Percentiles rank a stretch among this genome's conserved stretches.
Evolutionary conservation across 2,329 filamentous ascomycete species (phyloP).

Genomic region (Aspergillus brunneoviolaceus): DNA sequence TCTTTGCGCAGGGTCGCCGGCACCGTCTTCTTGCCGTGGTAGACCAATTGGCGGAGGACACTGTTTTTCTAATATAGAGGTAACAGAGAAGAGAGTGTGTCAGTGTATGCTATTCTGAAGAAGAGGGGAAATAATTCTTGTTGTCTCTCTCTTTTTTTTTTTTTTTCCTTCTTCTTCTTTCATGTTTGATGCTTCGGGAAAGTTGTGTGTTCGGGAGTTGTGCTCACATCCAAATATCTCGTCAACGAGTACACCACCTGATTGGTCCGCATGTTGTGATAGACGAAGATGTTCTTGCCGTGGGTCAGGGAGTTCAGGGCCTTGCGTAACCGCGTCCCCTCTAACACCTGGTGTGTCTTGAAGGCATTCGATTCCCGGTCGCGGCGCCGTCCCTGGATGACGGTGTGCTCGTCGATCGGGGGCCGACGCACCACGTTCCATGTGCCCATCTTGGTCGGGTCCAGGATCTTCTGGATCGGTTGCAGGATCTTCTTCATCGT

Average conservation of each 20-base stretch:
- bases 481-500: conserved; percentile 12
- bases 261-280: conserved; percentile 61
- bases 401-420: conserved; percentile 32
- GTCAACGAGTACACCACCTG: conserved; percentile 65
- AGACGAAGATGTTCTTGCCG: conserved; percentile 63
- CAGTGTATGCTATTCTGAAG: neutral
- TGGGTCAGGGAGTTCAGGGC: conserved; percentile 50
- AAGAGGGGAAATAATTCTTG: neutral
- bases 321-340: conserved; percentile 43
- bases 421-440: conserved; percentile 39
- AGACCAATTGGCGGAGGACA: conserved; percentile 58
- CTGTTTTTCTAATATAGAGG: conserved; percentile 46
- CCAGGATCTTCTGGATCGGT: conserved; percentile 38
- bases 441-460: conserved; percentile 41
- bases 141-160: too few relatives aligned
- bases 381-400: conserved; percentile 45
- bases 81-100: conserved; percentile 7
- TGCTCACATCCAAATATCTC: conserved; percentile 54
- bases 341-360: conserved; percentile 37
- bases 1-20: conserved; percentile 60
- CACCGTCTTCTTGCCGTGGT: conserved; percentile 63
- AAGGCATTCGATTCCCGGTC: conserved; percentile 45
- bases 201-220: neutral
- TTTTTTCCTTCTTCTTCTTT: too few relatives aligned
- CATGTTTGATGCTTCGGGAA: too few relatives aligned